These are phyloP conservation scores for Gigaspora rosea DNA, from an alignment of 192 early-diverging fungal genomes.

Conservation along the genomic window DNA sequence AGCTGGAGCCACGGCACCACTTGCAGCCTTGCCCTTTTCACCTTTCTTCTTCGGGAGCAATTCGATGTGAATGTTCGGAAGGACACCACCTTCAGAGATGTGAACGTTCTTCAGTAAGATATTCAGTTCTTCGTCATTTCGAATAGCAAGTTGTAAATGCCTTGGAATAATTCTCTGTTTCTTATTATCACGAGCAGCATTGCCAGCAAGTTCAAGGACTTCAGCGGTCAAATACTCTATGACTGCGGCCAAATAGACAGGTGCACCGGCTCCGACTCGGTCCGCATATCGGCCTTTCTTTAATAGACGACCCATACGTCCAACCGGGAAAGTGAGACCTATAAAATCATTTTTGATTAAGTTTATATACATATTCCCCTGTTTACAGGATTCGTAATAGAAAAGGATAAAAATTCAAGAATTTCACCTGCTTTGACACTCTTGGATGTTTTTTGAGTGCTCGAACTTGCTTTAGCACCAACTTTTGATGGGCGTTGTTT, in stretches of 20 bases:
- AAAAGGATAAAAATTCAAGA: not conserved
- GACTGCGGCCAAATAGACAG: slow-evolving; percentile 39
- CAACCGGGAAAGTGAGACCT: slow-evolving; percentile 39
- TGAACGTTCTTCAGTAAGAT: slow-evolving; percentile 41
- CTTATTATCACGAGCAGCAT: slow-evolving; percentile 46
- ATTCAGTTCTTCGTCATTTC: slow-evolving; percentile 46
- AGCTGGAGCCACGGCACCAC: not conserved
- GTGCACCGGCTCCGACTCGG: slow-evolving; percentile 43
- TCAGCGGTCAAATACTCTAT: slow-evolving; percentile 40
- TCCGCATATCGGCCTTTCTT: slow-evolving; percentile 44
- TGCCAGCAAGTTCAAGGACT: slow-evolving; percentile 41
- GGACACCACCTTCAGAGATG: slow-evolving; percentile 44
- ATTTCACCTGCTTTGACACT: slow-evolving; percentile 23
- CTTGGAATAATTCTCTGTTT: slow-evolving; percentile 42
- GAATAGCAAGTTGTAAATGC: slow-evolving; percentile 43
- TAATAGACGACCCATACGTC: slow-evolving; percentile 39
- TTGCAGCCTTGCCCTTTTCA: slow-evolving; percentile 9
- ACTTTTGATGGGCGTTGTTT: too few relatives aligned
- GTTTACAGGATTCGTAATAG: not conserved
- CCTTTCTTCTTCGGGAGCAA: slow-evolving; percentile 41
- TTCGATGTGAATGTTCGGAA: slow-evolving; percentile 43
- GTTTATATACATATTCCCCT: not conserved
- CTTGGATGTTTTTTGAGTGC: slow-evolving; percentile 14
- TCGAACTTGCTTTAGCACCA: not conserved
- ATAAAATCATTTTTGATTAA: too few relatives aligned